A percentile compares a stretch with the other conserved stretches of the same genome.
Conservation (phyloP, 805 yeast species). For the Saccharomycopsis sp. region DNA sequence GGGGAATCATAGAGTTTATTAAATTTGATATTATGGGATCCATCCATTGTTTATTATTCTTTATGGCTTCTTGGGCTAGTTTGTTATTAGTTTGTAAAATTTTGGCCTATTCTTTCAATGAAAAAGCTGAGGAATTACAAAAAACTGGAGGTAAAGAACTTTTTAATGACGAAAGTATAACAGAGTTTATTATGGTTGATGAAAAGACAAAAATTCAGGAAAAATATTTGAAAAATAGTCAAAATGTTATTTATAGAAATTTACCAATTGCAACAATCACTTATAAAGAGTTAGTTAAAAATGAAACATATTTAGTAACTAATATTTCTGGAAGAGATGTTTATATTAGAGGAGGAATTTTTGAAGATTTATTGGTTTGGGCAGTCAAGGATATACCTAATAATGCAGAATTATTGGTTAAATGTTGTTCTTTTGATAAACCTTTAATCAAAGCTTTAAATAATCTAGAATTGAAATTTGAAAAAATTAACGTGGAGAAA, state of each 20-base stretch:
- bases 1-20: constrained; percentile 15
- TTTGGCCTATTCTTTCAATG: constrained; percentile 39
- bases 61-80: constrained; percentile 28
- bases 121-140: constrained; percentile 23
- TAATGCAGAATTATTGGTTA: too few species aligned
- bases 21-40: constrained; percentile 21
- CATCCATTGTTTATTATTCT: constrained; percentile 28
- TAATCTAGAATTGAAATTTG: background rate
- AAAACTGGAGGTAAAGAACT: background rate
- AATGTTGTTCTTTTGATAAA: constrained; percentile 3
- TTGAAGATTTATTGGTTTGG: constrained; percentile 55
- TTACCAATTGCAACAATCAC: constrained; percentile 60
- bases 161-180: too few species aligned
- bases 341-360: constrained; percentile 52
- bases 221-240: background rate
- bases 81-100: constrained; percentile 31
- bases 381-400: constrained; percentile 32
- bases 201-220: constrained; percentile 15
- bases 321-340: constrained; percentile 59
- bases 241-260: constrained; percentile 51
- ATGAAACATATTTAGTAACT: constrained; percentile 32
- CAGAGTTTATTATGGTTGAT: too few species aligned
- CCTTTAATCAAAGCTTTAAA: background rate
- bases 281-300: constrained; percentile 32
- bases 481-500: too few species aligned